Base-by-base conservation (phyloP, 345 rosid species). In the Psidium guajava region DNA sequence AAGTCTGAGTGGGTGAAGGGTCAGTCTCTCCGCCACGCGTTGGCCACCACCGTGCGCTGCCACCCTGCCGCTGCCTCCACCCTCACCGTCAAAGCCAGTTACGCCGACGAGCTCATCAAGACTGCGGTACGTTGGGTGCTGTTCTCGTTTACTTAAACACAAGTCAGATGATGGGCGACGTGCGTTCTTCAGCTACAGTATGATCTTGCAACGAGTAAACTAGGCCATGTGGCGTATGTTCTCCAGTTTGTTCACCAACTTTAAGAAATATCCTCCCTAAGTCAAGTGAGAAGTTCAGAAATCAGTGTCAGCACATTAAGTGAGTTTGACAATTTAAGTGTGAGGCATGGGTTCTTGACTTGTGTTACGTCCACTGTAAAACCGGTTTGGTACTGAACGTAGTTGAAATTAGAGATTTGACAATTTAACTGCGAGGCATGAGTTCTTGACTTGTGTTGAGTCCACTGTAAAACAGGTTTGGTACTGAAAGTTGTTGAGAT, bases 81-180 rank as follows among this genome's bases (percentile, higher is more conserved):
- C 73, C 77, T 87, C 88, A 56, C 85, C 58, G 82, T 87, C 53
- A 85, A 83, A 18, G 86, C 89, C 57, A 14, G 82, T 36, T 89
- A 87, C 32, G 88, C 91, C 18, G 88, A 89, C 77, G 91, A 89
- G 83, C 91, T 89, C 27, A 56, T 87, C 88, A 86, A 87, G 88
- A 87, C 89, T 9, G 88, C 91, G 85, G 88, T 87, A 89, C 11
- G 82, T 82, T 83, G 25, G n/a, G 58, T 20, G 59, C 40, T 47
- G 58, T 6, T 21, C 47, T 83, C 18, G 28, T 83, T 53, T 27
- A 55, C 73, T 83, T 55, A 69, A 22, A 18, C 15, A 32, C 13
- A 83, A 69, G 47, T 84, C 28, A 14, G 56, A 28, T 80, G 20
- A 51, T 28, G 20, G 81, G 32, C 12, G 13, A 28, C 13, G 13